Conservation (phyloP, 1,284 basidiomycete species). For the Cerioporus squamosus region DNA sequence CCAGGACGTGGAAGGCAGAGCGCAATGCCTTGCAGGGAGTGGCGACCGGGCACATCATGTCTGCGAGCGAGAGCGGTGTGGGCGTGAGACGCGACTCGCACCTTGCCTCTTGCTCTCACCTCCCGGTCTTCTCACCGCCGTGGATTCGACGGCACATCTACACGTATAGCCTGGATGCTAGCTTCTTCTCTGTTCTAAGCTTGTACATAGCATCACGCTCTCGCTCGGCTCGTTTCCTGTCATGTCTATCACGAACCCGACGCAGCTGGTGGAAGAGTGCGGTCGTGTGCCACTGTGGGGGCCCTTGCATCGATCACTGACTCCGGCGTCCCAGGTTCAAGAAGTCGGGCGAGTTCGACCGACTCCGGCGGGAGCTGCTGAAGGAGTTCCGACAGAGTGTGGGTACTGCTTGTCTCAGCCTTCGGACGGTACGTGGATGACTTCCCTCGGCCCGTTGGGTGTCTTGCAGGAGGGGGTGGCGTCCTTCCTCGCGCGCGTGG, state of each 20-base stretch:
- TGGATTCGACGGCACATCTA: background rate
- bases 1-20: slow-evolving; percentile 17
- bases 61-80: slow-evolving; percentile 18
- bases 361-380: slow-evolving; percentile 67
- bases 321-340: slow-evolving; percentile 59
- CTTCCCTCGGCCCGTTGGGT: slow-evolving; percentile 12
- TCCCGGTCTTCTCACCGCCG: background rate
- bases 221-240: background rate
- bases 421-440: slow-evolving; percentile 10
- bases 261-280: slow-evolving; percentile 66
- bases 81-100: slow-evolving; percentile 22
- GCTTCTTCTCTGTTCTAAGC: slow-evolving; percentile 3
- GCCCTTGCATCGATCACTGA: background rate
- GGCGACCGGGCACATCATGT: slow-evolving; percentile 14
- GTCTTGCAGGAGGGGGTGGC: slow-evolving; percentile 51
- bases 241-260: slow-evolving; percentile 55
- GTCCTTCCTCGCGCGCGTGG: slow-evolving; percentile 58
- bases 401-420: slow-evolving; percentile 33
- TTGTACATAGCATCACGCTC: too few species aligned
- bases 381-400: slow-evolving; percentile 68
- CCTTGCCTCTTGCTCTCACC: slow-evolving; percentile 22
- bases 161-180: too few species aligned
- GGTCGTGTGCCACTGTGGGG: background rate
- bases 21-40: slow-evolving; percentile 8
- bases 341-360: slow-evolving; percentile 79